phyloP scores from a whole-genome alignment of 768 basidiomycete species.

The Phaeotremella fagi region DNA sequence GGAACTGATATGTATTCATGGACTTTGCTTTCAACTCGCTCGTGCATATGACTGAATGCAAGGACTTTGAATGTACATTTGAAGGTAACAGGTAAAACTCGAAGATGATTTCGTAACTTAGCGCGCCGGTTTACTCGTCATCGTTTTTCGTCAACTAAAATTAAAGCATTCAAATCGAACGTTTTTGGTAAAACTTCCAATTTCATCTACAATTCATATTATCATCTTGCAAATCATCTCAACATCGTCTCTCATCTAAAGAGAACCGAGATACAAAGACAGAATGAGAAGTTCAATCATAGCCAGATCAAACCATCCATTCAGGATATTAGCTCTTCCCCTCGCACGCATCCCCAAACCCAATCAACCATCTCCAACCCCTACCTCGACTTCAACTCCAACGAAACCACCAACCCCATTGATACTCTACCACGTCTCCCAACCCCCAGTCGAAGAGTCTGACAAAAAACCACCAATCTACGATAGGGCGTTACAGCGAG shows the following conservation, averaged over 20 bases:
- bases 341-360: conserved; percentile 36
- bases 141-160: too few relatives aligned
- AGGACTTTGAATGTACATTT: too few relatives aligned
- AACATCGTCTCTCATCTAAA: neutral
- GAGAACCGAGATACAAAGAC: neutral
- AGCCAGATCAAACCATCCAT: conserved; percentile 11
- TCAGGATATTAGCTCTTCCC: conserved; percentile 44
- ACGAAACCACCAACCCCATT: conserved; percentile 9
- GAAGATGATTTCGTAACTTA: too few relatives aligned
- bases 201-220: too few relatives aligned
- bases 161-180: too few relatives aligned
- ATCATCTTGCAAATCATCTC: too few relatives aligned
- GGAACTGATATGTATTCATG: too few relatives aligned
- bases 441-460: conserved; percentile 14
- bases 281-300: neutral
- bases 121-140: too few relatives aligned
- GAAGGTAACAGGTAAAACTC: too few relatives aligned
- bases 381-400: conserved; percentile 6
- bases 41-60: too few relatives aligned
- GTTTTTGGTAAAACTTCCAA: too few relatives aligned
- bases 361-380: neutral
- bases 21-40: too few relatives aligned
- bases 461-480: conserved; percentile 1
- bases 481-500: conserved; percentile 25
- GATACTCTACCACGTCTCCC: conserved; percentile 30